Conservation (phyloP, 2,329 filamentous ascomycete species). For the Penicillium oxalicum region DNA sequence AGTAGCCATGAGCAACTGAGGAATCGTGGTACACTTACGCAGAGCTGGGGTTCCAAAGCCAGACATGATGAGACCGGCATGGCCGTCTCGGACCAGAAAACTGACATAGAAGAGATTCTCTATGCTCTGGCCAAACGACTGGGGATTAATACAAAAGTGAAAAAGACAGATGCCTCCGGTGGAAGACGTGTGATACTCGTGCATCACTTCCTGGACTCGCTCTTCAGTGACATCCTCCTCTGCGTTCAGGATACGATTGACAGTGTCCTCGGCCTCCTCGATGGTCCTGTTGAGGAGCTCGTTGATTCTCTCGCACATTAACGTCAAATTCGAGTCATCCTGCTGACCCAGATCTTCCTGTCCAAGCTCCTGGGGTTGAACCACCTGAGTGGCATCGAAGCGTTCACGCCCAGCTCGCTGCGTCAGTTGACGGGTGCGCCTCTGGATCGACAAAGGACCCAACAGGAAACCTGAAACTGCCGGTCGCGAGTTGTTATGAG, state of each 20-base stretch:
- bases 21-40: conserved; percentile 49
- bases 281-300: conserved; percentile 49
- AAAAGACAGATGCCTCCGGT: conserved; percentile 72
- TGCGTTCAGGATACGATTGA: conserved; percentile 39
- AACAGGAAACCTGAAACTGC: conserved; percentile 77
- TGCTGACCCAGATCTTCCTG: conserved; percentile 66
- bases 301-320: conserved; percentile 70
- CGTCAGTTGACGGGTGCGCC: conserved; percentile 64
- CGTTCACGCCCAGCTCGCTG: conserved; percentile 66
- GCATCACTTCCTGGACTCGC: conserved; percentile 51
- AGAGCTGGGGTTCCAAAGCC: conserved; percentile 69
- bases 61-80: conserved; percentile 67
- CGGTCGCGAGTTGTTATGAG: conserved; percentile 67
- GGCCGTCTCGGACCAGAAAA: conserved; percentile 85
- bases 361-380: conserved; percentile 69
- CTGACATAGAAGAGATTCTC: conserved; percentile 97
- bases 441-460: conserved; percentile 82
- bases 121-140: conserved; percentile 86
- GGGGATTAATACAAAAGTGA: conserved; percentile 82
- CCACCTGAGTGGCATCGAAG: conserved; percentile 61
- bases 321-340: conserved; percentile 74
- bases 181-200: conserved; percentile 58
- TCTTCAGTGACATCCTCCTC: conserved; percentile 33
- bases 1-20: not conserved
- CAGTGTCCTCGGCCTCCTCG: conserved; percentile 42